Base-by-base conservation (phyloP, 2,329 filamentous ascomycete genomes). In the Colletotrichum melonis region DNA sequence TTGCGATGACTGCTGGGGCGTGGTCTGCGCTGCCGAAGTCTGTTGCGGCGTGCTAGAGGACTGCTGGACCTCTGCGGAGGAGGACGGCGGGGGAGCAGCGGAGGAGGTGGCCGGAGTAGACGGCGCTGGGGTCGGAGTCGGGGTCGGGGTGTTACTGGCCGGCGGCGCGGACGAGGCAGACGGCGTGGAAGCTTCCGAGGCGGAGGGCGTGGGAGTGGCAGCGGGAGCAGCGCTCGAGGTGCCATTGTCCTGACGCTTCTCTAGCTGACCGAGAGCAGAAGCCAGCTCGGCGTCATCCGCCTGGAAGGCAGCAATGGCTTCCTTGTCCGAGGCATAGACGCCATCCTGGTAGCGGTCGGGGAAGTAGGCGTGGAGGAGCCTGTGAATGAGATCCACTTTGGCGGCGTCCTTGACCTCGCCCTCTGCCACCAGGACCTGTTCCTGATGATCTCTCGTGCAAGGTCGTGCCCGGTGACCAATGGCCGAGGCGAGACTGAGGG, bases 291-390 rank as follows among this genome's bases (percentile, higher is more conserved):
- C 88, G 78, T 94, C 88, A 75, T 88, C 87, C 56, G 86, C 84
- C 82, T 91, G 88, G 32, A 93, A 86, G 42, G 88, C 89, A 80
- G 93, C 89, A 67, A 93, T 86, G 30, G 91, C 92, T 12, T 87
- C 85, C 76, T 86, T 87, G 78, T 93, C 92, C 75, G 90, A 89
- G 75, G 89, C 87, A 80, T 92, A 93, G 69, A 94, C 87, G 72
- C 92, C 92, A 78, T 93, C 89, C 79, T 91, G 88, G 82, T 92
- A 94, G 78, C 90, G 89, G 60, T 88, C 86, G 58, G 89, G 88
- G 67, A 92, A 85, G 77, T 91, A 88, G 74, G 87, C 84, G 80
- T 93, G 91, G 38, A 95, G 86, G 66, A 93, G 89, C 59, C 88
- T 88, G 80, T 94, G 92, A 67, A 95, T 84, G 55, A 89, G 87